Base-by-base conservation (phyloP, 495 filamentous ascomycete genomes). In the Penicillium herquei region DNA sequence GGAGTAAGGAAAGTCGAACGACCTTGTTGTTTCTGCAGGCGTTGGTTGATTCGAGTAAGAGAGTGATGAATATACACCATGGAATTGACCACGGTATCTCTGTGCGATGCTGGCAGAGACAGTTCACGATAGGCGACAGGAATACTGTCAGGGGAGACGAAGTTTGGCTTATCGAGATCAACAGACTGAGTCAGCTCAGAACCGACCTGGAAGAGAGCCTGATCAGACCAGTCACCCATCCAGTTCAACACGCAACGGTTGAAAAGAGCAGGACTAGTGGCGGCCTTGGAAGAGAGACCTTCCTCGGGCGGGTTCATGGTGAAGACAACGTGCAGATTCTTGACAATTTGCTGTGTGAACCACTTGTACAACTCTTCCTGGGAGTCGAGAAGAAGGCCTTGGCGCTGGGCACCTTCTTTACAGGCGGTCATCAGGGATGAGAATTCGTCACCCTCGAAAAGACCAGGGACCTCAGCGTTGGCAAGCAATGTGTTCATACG, bases 271-370 rank as follows among this genome's bases (percentile, higher is more conserved):
- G 94, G 94, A 78, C 90, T 96, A 12, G 95, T 99, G 14, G 94
- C 94, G 49, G 94, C 95, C 74, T 96, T 97, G 6, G 92, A 96
- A 10, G 89, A 92, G 40, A 99, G 73, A 1, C 93, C 94, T 57
- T 93, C 95, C 68, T 96, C 89, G 5, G 94, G 94, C n/a, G 94
- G 94, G 70, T 99, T 99, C 94, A 99, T 99, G 2, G 94, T 99
- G 66, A 99, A 98, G 37, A 99, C 94, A 52, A 99, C 95, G 66
- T 99, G 94, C 39, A 99, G 73, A 66, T 99, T 99, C 81, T 95
- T 96, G 69, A 97, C 88, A 59, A 99, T 98, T 73, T 99, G 94
- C 55, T 95, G 89, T 0, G 95, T 99, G 76, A 99, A 99, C 94
- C 94, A 99, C 73, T 96, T 97, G 79, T 99, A 98, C 2, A 98